Percentiles rank a stretch among this genome's conserved stretches.
phyloP scores from a whole-genome alignment of 1,139 yeast species.

The Pichia sp. region DNA sequence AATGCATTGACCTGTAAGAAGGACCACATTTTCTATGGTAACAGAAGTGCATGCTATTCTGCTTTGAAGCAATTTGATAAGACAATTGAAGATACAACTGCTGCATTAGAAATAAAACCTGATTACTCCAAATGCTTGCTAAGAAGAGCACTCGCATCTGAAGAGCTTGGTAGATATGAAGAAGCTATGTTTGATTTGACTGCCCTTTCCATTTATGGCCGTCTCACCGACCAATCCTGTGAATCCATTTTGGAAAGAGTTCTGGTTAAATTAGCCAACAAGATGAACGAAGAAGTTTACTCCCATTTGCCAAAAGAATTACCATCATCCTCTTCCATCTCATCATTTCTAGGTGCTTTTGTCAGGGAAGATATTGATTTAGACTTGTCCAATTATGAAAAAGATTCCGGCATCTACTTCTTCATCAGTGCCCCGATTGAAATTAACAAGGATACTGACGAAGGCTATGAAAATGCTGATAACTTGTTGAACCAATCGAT shows the following conservation, averaged over 20 bases:
- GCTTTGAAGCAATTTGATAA: constrained; percentile 74
- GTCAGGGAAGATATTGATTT: constrained; percentile 32
- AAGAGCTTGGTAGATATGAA: constrained; percentile 66
- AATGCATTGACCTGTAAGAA: constrained; percentile 68
- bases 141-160: constrained; percentile 83
- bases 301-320: constrained; percentile 50
- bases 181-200: constrained; percentile 93
- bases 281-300: constrained; percentile 58
- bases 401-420: constrained; percentile 55
- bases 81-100: constrained; percentile 82
- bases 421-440: constrained; percentile 66
- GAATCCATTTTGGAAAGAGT: constrained; percentile 86
- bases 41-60: constrained; percentile 92
- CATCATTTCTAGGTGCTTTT: constrained; percentile 82
- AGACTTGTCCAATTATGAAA: constrained; percentile 39
- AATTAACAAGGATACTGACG: constrained; percentile 58
- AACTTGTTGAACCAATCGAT: constrained; percentile 65
- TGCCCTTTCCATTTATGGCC: constrained; percentile 71
- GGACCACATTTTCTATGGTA: constrained; percentile 89
- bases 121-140: constrained; percentile 85
- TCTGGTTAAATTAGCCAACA: constrained; percentile 68
- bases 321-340: constrained; percentile 82
- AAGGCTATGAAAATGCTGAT: constrained; percentile 73
- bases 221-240: constrained; percentile 70
- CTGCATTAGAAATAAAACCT: constrained; percentile 80